Evolutionary conservation across 768 basidiomycete species (phyloP).

Genomic region (Mycena latifolia): DNA sequence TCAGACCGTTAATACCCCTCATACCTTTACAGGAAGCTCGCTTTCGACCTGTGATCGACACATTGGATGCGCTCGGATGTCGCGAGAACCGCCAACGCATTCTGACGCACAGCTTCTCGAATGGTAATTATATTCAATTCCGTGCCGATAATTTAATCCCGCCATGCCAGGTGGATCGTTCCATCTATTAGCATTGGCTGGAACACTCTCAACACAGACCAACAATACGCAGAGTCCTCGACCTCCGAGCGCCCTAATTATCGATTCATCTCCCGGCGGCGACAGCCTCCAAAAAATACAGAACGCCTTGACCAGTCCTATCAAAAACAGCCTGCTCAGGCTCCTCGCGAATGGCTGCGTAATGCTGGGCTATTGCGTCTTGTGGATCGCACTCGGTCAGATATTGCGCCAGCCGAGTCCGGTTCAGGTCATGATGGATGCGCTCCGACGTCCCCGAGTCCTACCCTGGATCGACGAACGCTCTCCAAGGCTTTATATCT

Average conservation of each 20-base stretch:
- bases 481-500: conserved; percentile 60
- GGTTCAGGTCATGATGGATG: conserved; percentile 43
- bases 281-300: conserved; percentile 42
- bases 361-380: conserved; percentile 42
- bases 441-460: conserved; percentile 43
- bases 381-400: conserved; percentile 30
- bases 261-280: conserved; percentile 62
- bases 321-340: conserved; percentile 47
- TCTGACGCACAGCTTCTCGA: conserved; percentile 62
- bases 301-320: conserved; percentile 47
- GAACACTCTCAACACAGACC: conserved; percentile 43
- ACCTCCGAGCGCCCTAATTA: conserved; percentile 49
- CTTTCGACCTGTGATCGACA: conserved; percentile 52
- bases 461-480: conserved; percentile 55
- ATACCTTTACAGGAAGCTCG: conserved; percentile 26
- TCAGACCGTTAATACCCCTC: background rate
- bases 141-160: background rate
- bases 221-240: conserved; percentile 17
- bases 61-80: conserved; percentile 51
- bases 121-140: conserved; percentile 47
- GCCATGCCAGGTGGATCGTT: conserved; percentile 55
- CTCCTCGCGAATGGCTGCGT: conserved; percentile 40
- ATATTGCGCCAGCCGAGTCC: conserved; percentile 41
- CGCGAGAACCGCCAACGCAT: conserved; percentile 48
- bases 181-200: conserved; percentile 51